phyloP scores from a whole-genome alignment of 441 rosid species.

The Populus tomentosa region DNA sequence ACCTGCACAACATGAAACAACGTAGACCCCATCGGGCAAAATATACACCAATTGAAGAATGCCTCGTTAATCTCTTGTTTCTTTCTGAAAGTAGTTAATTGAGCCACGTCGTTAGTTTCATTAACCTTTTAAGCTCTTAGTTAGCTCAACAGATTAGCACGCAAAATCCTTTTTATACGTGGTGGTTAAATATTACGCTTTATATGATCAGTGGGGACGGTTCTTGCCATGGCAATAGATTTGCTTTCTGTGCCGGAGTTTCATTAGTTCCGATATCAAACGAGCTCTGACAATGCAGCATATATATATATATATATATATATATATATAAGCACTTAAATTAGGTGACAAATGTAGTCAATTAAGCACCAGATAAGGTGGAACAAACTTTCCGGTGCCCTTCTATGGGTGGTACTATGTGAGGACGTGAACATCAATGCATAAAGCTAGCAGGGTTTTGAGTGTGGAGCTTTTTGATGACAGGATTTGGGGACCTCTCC shows the following conservation, averaged over 20 bases:
- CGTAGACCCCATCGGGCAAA: too few species aligned
- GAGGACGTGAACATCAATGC: slow-evolving; percentile 35
- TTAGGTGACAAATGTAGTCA: too few species aligned
- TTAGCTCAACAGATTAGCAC: too few species aligned
- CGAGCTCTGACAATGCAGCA: too few species aligned
- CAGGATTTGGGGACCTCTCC: slow-evolving; percentile 34
- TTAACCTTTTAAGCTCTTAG: too few species aligned
- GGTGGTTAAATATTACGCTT: too few species aligned
- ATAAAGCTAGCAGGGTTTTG: slow-evolving; percentile 18
- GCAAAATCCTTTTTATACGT: not conserved
- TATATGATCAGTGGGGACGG: not conserved
- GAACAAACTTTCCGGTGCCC: slow-evolving; percentile 23
- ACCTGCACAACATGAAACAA: too few species aligned
- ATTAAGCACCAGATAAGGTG: not conserved
- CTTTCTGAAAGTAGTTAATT: too few species aligned
- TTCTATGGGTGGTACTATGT: slow-evolving; percentile 18
- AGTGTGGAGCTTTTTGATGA: slow-evolving; percentile 29
- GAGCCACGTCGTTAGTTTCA: too few species aligned
- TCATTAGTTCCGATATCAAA: not conserved
- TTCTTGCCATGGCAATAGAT: not conserved
- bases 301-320: too few species aligned
- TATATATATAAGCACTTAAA: too few species aligned
- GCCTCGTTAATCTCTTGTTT: not conserved
- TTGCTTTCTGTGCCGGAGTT: too few species aligned
- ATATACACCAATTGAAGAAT: not conserved